Evolutionary conservation across 2,329 filamentous ascomycete genomes (phyloP).

Genomic region (Pseudogymnoascus sp.): DNA sequence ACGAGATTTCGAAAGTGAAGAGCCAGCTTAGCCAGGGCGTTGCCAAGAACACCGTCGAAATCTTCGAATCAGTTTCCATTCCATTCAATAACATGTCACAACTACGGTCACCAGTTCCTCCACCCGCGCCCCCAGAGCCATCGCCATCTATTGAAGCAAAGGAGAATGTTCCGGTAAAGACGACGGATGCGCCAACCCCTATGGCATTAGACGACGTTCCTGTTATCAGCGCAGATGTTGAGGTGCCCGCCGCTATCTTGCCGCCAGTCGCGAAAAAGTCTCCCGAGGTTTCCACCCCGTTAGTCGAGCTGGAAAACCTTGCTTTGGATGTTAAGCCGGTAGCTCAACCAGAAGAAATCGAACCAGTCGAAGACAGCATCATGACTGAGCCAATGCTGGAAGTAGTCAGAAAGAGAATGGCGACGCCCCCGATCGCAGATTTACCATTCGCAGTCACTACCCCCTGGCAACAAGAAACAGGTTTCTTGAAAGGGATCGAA

Average conservation of each 20-base stretch:
- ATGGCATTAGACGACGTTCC: background rate
- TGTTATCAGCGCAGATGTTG: background rate
- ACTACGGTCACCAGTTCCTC: background rate
- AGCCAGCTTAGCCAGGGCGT: conserved; percentile 16
- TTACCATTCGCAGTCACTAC: conserved; percentile 21
- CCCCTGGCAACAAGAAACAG: conserved; percentile 21
- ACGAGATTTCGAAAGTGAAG: conserved; percentile 24
- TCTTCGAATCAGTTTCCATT: conserved; percentile 2
- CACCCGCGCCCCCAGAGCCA: background rate
- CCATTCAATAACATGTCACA: background rate
- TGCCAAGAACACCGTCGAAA: background rate
- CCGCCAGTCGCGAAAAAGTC: background rate
- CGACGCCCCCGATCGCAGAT: conserved; percentile 24
- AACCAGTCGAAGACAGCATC: background rate
- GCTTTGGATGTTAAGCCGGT: background rate
- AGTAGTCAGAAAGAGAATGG: conserved; percentile 25
- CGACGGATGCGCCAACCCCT: background rate
- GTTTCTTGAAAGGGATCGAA: conserved; percentile 21
- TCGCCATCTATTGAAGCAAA: background rate
- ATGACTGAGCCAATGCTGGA: conserved; percentile 13
- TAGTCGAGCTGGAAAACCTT: conserved; percentile 1
- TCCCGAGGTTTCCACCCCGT: background rate
- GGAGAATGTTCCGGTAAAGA: background rate
- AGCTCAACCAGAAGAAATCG: background rate
- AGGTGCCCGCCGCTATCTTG: background rate